phyloP scores from a whole-genome alignment of 2,329 filamentous ascomycete genomes.

The Penicillium occitanis region DNA sequence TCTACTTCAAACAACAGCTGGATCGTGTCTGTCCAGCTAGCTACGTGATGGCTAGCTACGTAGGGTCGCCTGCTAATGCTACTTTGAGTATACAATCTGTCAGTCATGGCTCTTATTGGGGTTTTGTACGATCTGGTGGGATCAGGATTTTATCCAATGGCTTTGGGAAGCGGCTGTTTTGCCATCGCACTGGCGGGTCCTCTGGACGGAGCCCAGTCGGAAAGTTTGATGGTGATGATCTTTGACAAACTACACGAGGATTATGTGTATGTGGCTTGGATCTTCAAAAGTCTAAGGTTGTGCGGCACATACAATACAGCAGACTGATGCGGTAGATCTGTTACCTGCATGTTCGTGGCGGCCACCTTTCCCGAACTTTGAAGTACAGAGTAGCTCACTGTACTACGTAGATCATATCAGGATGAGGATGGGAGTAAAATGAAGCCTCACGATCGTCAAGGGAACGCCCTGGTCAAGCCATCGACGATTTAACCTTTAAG shows the following conservation, averaged over 20 bases:
- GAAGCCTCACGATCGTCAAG: neutral
- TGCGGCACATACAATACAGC: neutral
- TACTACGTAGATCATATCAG: neutral
- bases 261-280: slow-evolving; percentile 5
- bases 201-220: neutral
- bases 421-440: neutral
- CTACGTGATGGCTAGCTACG: neutral
- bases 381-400: neutral
- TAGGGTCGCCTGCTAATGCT: neutral
- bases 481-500: neutral
- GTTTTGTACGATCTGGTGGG: neutral
- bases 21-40: no score
- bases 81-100: neutral
- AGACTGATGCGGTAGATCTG: neutral
- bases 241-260: neutral
- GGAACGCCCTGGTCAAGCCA: neutral
- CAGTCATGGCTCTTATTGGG: neutral
- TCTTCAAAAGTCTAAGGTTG: neutral
- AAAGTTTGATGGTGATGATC: slow-evolving; percentile 11
- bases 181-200: slow-evolving; percentile 7
- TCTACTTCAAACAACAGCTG: no score
- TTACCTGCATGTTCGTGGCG: neutral
- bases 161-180: slow-evolving; percentile 1
- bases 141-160: slow-evolving; percentile 1
- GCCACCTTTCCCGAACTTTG: neutral